These are phyloP conservation scores for Aplosporella prunicola DNA, from an alignment of 2,329 filamentous ascomycete species.

Conservation along the genomic window DNA sequence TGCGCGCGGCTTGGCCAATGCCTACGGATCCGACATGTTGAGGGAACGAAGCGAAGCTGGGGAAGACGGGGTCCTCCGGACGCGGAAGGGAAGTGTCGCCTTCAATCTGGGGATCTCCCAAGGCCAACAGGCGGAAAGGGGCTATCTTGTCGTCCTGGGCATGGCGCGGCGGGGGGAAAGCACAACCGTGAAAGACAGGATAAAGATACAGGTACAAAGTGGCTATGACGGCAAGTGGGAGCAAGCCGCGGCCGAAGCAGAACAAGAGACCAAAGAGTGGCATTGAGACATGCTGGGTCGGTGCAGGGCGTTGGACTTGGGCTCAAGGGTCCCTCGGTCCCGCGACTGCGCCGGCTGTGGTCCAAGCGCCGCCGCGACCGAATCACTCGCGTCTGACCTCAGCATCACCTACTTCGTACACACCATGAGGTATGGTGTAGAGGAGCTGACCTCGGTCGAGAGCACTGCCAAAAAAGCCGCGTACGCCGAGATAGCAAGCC, in stretches of 20 bases:
- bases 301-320: background rate
- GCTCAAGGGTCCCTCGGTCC: background rate
- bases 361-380: no score
- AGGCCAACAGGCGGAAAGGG: conserved; percentile 76
- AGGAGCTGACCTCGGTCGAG: no score
- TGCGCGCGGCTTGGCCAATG: background rate
- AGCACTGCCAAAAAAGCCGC: no score
- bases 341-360: no score
- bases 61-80: conserved; percentile 35
- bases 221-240: conserved; percentile 59
- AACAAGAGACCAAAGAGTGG: conserved; percentile 39
- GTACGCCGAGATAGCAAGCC: no score
- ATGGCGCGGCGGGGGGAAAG: conserved; percentile 49
- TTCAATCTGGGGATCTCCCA: conserved; percentile 90
- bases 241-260: conserved; percentile 39
- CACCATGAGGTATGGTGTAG: no score
- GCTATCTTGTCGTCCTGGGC: conserved; percentile 36
- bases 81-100: conserved; percentile 73
- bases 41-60: conserved; percentile 33
- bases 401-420: no score
- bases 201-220: conserved; percentile 82
- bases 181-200: conserved; percentile 69
- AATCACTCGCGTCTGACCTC: no score
- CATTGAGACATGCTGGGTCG: conserved; percentile 35
- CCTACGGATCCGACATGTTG: background rate